These are phyloP conservation scores for Camillea tinctor DNA, from an alignment of 2,329 filamentous ascomycete genomes.

Conservation along the genomic window DNA sequence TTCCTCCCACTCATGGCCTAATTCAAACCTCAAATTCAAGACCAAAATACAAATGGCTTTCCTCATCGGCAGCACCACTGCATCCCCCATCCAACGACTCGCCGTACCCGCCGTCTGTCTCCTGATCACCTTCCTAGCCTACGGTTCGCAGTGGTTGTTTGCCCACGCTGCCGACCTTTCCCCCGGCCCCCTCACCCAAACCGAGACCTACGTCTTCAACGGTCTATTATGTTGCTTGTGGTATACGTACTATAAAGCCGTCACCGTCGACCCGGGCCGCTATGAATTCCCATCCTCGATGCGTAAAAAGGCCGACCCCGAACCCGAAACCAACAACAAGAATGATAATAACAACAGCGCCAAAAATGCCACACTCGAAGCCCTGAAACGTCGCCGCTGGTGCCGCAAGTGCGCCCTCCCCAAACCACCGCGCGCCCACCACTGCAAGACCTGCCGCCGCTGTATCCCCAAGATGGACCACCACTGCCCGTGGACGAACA, in stretches of 20 bases:
- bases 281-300: conserved; percentile 42
- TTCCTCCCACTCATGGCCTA: too few species aligned
- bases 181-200: conserved; percentile 57
- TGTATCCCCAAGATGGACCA: conserved; percentile 83
- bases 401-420: conserved; percentile 73
- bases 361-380: background rate
- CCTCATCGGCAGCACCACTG: conserved; percentile 30
- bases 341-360: background rate
- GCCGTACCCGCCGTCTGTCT: conserved; percentile 67
- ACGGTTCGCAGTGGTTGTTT: conserved; percentile 72
- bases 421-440: conserved; percentile 77
- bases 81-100: conserved; percentile 47
- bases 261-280: conserved; percentile 57
- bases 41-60: conserved; percentile 27
- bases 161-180: conserved; percentile 55
- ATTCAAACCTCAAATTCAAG: too few species aligned
- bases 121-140: conserved; percentile 68
- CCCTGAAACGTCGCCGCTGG: conserved; percentile 47
- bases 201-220: conserved; percentile 66
- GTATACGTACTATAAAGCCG: conserved; percentile 65
- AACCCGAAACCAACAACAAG: conserved; percentile 1
- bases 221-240: conserved; percentile 61
- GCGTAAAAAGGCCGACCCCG: conserved; percentile 3
- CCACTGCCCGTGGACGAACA: conserved; percentile 82
- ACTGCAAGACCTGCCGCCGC: conserved; percentile 73